These are phyloP conservation scores for Pezicula neosporulosa DNA, from an alignment of 2,329 filamentous ascomycete genomes.

Conservation along the genomic window DNA sequence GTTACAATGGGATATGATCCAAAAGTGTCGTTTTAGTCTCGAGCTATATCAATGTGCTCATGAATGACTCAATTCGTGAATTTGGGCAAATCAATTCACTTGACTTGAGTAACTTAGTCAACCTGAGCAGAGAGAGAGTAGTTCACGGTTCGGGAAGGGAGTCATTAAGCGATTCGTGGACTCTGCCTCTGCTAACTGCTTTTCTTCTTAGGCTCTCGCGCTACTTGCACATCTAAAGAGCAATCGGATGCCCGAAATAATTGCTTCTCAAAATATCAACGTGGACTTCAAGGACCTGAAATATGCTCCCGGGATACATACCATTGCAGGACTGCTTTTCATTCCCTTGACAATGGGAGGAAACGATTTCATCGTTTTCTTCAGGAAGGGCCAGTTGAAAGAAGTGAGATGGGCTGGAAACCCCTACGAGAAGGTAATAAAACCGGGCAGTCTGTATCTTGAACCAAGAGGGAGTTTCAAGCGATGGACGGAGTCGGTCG, in stretches of 20 bases:
- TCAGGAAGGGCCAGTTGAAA: constrained; percentile 14
- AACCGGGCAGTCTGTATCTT: constrained; percentile 9
- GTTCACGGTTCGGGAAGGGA: too few species aligned
- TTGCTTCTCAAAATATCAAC: constrained; percentile 12
- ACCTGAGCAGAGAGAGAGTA: too few species aligned
- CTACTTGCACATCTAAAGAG: constrained; percentile 17
- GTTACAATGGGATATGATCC: too few species aligned
- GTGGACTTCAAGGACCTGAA: constrained; percentile 14
- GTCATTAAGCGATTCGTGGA: too few species aligned
- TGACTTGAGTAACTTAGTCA: too few species aligned
- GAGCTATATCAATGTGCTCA: too few species aligned
- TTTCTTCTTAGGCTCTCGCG: constrained; percentile 6
- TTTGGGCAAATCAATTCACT: too few species aligned
- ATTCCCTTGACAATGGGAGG: constrained; percentile 14
- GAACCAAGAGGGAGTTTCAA: constrained; percentile 17
- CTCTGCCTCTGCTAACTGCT: too few species aligned
- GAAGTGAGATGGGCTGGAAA: constrained; percentile 20
- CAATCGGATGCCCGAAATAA: constrained; percentile 8
- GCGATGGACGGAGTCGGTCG: constrained; percentile 17
- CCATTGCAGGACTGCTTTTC: constrained; percentile 16
- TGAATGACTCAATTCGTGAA: too few species aligned
- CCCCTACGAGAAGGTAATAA: constrained; percentile 15
- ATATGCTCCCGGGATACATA: constrained; percentile 2
- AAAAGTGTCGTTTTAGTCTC: too few species aligned
- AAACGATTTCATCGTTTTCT: constrained; percentile 19